Evolutionary conservation across 2,329 filamentous ascomycete genomes (phyloP).

Genomic region (Cyphellophora europaea): DNA sequence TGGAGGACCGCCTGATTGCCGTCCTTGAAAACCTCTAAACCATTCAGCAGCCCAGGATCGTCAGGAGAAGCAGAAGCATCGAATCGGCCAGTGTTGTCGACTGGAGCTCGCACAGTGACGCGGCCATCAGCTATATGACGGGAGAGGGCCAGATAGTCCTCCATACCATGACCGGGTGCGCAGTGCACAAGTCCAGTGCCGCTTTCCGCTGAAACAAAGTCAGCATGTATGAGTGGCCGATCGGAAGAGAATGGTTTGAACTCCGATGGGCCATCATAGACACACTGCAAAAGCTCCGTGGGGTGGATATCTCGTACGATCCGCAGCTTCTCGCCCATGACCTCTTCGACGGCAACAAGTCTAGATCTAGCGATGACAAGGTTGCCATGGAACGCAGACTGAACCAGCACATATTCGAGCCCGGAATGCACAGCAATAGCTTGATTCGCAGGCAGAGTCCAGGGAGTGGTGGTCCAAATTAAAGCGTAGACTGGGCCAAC

Average conservation of each 20-base stretch:
- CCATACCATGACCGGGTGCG: constrained; percentile 91
- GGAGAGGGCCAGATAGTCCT: constrained; percentile 74
- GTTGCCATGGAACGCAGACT: constrained; percentile 45
- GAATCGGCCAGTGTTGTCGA: constrained; percentile 73
- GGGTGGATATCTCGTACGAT: constrained; percentile 48
- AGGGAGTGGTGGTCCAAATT: constrained; percentile 98
- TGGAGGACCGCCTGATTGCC: constrained; percentile 63
- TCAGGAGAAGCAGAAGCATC: constrained; percentile 69
- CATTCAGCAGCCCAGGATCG: constrained; percentile 56
- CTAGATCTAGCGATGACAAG: constrained; percentile 65
- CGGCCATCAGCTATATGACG: constrained; percentile 11
- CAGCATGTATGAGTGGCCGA: constrained; percentile 69
- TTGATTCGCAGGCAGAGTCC: constrained; percentile 89
- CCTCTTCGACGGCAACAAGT: constrained; percentile 46
- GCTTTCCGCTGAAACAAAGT: constrained; percentile 84
- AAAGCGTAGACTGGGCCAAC: constrained; percentile 58
- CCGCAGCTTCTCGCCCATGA: constrained; percentile 36
- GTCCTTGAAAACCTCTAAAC: constrained; percentile 60
- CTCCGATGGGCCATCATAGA: constrained; percentile 58
- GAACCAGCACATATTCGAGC: constrained; percentile 63
- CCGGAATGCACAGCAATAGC: constrained; percentile 74
- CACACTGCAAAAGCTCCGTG: constrained; percentile 49
- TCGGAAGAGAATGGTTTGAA: constrained; percentile 52
- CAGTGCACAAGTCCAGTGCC: constrained; percentile 92
- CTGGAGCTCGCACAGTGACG: constrained; percentile 48